Percentiles rank a stretch among this genome's conserved stretches.
These are phyloP conservation scores for Puccinia brachypodii DNA, from an alignment of 1,284 basidiomycete species.

Conservation along the genomic window DNA sequence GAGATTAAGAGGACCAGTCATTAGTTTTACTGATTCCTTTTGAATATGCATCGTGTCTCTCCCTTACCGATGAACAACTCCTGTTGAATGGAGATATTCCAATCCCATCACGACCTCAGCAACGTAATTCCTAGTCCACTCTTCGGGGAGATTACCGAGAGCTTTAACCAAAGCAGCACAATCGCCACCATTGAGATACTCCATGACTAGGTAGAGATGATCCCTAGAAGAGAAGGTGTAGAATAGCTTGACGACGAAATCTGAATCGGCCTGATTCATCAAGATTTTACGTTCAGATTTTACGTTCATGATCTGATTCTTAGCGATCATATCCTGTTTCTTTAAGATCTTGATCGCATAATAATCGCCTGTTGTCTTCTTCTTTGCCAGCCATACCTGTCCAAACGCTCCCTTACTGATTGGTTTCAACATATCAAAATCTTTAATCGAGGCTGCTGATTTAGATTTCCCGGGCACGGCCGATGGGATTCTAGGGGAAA, in stretches of 20 bases:
- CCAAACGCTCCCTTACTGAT: constrained; percentile 99
- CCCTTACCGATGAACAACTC: constrained; percentile 93
- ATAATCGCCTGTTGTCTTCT: constrained; percentile 96
- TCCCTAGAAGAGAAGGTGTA: constrained; percentile 61
- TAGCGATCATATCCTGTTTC: constrained; percentile 99
- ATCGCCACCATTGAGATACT: constrained; percentile 80
- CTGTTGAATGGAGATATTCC: constrained; percentile 89
- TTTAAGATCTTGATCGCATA: constrained; percentile 99
- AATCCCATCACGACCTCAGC: constrained; percentile 93
- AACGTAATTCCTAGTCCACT: constrained; percentile 94
- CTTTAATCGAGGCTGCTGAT: constrained; percentile 89
- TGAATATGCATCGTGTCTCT: not conserved
- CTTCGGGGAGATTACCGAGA: constrained; percentile 86
- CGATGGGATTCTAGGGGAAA: constrained; percentile 86
- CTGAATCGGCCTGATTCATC: constrained; percentile 98
- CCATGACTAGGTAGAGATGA: constrained; percentile 60
- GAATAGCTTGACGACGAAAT: constrained; percentile 67
- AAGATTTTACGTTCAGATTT: constrained; percentile 99
- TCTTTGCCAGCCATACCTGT: constrained; percentile 96
- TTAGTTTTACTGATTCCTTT: not conserved
- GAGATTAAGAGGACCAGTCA: constrained; percentile 47
- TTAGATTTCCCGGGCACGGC: constrained; percentile 73
- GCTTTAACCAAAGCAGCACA: constrained; percentile 95
- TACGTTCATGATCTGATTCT: constrained; percentile 99
- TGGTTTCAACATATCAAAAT: constrained; percentile 99